These are phyloP conservation scores for Stereocaulon alpinum DNA, from an alignment of 495 filamentous ascomycete species.

Conservation along the genomic window DNA sequence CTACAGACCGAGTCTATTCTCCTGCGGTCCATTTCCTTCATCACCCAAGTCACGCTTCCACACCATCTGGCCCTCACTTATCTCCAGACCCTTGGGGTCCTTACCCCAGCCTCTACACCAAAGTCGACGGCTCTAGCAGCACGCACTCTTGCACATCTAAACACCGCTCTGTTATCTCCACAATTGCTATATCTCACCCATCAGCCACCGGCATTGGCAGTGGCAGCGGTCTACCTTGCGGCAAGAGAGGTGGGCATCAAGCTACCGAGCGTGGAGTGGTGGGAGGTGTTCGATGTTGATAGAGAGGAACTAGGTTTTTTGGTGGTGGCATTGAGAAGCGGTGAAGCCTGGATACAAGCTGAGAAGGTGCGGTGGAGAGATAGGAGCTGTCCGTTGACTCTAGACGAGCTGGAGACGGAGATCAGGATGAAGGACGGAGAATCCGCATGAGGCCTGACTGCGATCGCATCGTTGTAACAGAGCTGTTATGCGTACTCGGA, in stretches of 20 bases:
- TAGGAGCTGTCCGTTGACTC: slow-evolving; percentile 29
- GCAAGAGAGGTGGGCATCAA: slow-evolving; percentile 67
- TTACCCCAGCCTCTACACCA: slow-evolving; percentile 22
- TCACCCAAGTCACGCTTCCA: slow-evolving; percentile 73
- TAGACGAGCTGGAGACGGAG: slow-evolving; percentile 49
- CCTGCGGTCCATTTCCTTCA: slow-evolving; percentile 64
- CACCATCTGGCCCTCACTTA: slow-evolving; percentile 88
- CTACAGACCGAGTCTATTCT: slow-evolving; percentile 64
- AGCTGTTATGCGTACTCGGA: no score
- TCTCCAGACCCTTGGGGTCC: slow-evolving; percentile 73
- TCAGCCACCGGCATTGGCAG: slow-evolving; percentile 76
- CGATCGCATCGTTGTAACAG: background rate
- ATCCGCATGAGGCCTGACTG: background rate
- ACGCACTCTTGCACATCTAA: slow-evolving; percentile 65
- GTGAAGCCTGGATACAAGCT: slow-evolving; percentile 55
- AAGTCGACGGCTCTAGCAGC: slow-evolving; percentile 42
- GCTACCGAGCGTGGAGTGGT: slow-evolving; percentile 78
- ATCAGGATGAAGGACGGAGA: slow-evolving; percentile 41
- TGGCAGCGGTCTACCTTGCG: slow-evolving; percentile 80
- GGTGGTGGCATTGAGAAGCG: slow-evolving; percentile 74
- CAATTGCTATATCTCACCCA: slow-evolving; percentile 87
- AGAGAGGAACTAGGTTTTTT: slow-evolving; percentile 90
- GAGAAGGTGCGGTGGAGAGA: slow-evolving; percentile 41
- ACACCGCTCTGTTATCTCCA: slow-evolving; percentile 71
- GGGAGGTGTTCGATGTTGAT: slow-evolving; percentile 98